Percentiles rank a stretch among this genome's conserved stretches.
Conservation (phyloP, 352 stramenopile genomes). For the Pythium dissimile region DNA sequence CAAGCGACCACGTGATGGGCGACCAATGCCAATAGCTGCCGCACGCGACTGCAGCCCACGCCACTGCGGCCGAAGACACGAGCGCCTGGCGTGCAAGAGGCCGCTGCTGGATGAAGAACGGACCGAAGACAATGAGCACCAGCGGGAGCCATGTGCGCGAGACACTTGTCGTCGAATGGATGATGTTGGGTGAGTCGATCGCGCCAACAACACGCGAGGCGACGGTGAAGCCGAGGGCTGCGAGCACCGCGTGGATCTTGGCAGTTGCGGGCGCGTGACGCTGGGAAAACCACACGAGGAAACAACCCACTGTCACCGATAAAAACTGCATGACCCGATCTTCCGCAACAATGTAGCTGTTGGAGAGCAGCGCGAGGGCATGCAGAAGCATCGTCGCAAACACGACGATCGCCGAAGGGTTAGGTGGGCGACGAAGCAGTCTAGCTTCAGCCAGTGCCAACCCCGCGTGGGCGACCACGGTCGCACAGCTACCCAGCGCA, state of each 20-base stretch:
- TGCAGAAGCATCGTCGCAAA: slow-evolving; percentile 57
- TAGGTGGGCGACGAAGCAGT: too few species aligned
- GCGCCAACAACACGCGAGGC: slow-evolving; percentile 40
- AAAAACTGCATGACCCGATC: slow-evolving; percentile 69
- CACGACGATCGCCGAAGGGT: slow-evolving; percentile 17
- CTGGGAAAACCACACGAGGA: slow-evolving; percentile 33
- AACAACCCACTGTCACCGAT: slow-evolving; percentile 44
- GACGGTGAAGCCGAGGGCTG: slow-evolving; percentile 35
- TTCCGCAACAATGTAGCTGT: slow-evolving; percentile 86
- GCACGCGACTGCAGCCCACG: slow-evolving; percentile 19
- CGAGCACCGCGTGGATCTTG: background rate
- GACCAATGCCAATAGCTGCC: slow-evolving; percentile 48
- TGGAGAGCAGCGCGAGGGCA: slow-evolving; percentile 64
- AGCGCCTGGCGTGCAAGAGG: too few species aligned
- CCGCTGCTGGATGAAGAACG: background rate
- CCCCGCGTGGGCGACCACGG: too few species aligned
- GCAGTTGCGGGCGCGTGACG: background rate
- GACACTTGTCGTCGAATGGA: slow-evolving; percentile 41
- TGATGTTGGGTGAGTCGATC: slow-evolving; percentile 66
- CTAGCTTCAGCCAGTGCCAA: too few species aligned
- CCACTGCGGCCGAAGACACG: background rate
- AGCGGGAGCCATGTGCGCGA: slow-evolving; percentile 31
- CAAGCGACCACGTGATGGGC: slow-evolving; percentile 30
- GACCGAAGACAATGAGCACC: slow-evolving; percentile 18
- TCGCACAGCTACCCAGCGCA: background rate